Evolutionary conservation across 2,329 filamentous ascomycete species (phyloP).

Genomic region (Scortechinia acanthostroma): DNA sequence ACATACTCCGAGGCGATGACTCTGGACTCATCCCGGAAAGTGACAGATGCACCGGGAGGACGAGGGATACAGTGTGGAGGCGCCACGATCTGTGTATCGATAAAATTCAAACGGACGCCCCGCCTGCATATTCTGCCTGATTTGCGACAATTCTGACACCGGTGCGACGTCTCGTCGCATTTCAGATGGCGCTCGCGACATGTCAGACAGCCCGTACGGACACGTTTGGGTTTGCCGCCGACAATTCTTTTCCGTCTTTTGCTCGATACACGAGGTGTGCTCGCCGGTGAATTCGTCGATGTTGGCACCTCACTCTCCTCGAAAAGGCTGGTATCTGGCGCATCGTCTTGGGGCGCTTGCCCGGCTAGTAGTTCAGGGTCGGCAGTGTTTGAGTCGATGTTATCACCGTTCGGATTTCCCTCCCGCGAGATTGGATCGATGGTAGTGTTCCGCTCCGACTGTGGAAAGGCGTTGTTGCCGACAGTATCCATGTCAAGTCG

Average conservation of each 20-base stretch:
- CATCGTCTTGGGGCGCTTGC: too few species aligned
- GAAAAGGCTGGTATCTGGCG: too few species aligned
- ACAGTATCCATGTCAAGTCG: too few species aligned
- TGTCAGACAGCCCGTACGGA: slow-evolving; percentile 56
- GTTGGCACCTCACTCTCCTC: neutral
- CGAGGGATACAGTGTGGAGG: slow-evolving; percentile 23
- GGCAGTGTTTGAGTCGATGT: too few species aligned
- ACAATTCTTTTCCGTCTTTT: slow-evolving; percentile 1
- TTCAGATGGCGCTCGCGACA: slow-evolving; percentile 61
- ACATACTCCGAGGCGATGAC: slow-evolving; percentile 63
- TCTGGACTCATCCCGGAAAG: slow-evolving; percentile 61
- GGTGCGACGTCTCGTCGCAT: slow-evolving; percentile 53
- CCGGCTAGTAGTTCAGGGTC: too few species aligned
- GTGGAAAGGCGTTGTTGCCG: too few species aligned
- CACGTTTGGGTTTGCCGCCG: slow-evolving; percentile 46
- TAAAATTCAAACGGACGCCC: slow-evolving; percentile 60
- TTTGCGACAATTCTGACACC: slow-evolving; percentile 60
- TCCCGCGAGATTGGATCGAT: too few species aligned
- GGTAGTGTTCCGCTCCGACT: too few species aligned
- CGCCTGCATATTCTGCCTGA: slow-evolving; percentile 57
- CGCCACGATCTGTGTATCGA: slow-evolving; percentile 50
- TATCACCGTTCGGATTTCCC: too few species aligned
- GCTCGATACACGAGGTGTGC: neutral
- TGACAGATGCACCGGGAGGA: slow-evolving; percentile 21
- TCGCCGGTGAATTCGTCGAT: neutral